phyloP scores from a whole-genome alignment of 805 yeast species.

The Debaryomyces prosopidis region DNA sequence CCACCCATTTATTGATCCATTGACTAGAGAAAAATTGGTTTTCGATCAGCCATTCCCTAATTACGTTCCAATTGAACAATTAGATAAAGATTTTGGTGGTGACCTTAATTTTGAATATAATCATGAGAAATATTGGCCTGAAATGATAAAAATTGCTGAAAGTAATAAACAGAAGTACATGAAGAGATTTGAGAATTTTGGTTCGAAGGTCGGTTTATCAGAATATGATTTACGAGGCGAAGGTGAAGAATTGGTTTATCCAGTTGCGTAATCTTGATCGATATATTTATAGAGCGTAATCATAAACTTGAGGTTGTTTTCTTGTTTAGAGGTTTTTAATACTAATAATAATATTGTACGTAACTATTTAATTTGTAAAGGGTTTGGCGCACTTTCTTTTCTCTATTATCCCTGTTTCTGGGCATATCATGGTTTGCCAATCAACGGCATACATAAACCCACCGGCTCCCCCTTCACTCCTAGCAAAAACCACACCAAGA shows the following conservation, averaged over 20 bases:
- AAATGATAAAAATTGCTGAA: constrained; percentile 59
- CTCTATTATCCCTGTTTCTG: constrained; percentile 72
- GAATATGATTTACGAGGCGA: constrained; percentile 73
- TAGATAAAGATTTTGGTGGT: constrained; percentile 87
- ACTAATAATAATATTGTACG: background rate
- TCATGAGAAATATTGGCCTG: constrained; percentile 80
- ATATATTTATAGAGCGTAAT: background rate
- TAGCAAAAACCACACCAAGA: constrained; percentile 91
- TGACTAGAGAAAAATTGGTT: constrained; percentile 90
- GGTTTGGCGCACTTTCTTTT: constrained; percentile 92
- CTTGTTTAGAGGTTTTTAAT: background rate
- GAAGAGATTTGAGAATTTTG: constrained; percentile 69
- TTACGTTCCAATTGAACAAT: constrained; percentile 78
- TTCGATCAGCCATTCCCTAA: constrained; percentile 85
- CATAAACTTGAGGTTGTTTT: background rate
- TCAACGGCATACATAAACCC: constrained; percentile 83
- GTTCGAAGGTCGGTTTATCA: constrained; percentile 69
- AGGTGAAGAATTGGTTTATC: constrained; percentile 27
- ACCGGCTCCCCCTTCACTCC: constrained; percentile 66
- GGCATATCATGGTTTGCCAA: constrained; percentile 92
- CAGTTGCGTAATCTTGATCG: constrained; percentile 13
- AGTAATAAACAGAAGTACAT: constrained; percentile 62
- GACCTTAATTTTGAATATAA: constrained; percentile 77
- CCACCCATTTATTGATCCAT: constrained; percentile 94
- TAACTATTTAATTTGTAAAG: constrained; percentile 26